Evolutionary conservation across 1,284 basidiomycete genomes (phyloP).

Genomic region (Kwoniella shivajii): DNA sequence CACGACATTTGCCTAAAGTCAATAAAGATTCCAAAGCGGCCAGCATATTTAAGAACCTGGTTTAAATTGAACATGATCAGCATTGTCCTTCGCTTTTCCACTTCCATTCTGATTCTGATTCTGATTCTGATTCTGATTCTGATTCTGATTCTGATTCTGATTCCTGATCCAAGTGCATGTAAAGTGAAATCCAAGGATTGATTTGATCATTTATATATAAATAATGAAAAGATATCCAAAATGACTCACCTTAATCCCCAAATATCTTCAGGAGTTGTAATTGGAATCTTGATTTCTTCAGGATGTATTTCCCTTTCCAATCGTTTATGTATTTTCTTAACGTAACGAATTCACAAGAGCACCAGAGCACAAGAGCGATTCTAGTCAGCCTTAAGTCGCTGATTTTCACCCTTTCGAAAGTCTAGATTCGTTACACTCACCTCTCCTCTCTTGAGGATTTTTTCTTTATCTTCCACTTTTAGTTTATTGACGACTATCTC

Average conservation of each 20-base stretch:
- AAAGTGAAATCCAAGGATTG: too few species aligned
- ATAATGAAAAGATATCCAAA: too few species aligned
- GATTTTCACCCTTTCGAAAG: too few species aligned
- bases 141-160: too few species aligned
- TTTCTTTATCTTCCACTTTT: slow-evolving; percentile 65
- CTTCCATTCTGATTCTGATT: too few species aligned
- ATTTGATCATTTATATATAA: too few species aligned
- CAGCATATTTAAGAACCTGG: slow-evolving; percentile 67
- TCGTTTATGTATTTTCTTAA: slow-evolving; percentile 68
- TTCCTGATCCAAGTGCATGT: too few species aligned
- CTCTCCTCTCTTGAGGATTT: slow-evolving; percentile 63
- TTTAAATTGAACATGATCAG: not conserved
- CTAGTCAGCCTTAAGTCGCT: too few species aligned
- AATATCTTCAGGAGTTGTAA: slow-evolving; percentile 64
- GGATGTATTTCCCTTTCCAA: slow-evolving; percentile 74
- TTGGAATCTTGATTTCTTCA: slow-evolving; percentile 60
- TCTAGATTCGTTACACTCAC: too few species aligned
- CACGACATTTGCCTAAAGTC: slow-evolving; percentile 61
- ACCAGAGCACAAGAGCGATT: too few species aligned
- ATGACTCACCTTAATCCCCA: slow-evolving; percentile 68
- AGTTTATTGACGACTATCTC: slow-evolving; percentile 64
- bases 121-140: too few species aligned
- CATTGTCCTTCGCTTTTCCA: too few species aligned
- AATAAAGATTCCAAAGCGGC: slow-evolving; percentile 60
- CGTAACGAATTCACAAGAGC: slow-evolving; percentile 7